Evolutionary conservation across 306 rosid species (phyloP).

Genomic region (Senna tora): DNA sequence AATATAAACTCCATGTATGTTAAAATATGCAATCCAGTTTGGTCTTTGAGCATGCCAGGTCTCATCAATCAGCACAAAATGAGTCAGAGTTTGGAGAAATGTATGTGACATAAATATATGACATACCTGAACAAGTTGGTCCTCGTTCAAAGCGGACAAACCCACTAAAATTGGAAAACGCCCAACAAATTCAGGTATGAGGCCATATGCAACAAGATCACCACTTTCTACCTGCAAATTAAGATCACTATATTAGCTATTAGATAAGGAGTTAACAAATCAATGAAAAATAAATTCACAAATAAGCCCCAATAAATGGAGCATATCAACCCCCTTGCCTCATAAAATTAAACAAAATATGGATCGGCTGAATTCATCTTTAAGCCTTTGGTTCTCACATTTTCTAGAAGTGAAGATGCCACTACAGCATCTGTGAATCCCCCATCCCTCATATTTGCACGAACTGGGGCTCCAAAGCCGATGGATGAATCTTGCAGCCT

Average conservation of each 20-base stretch:
- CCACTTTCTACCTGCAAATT: conserved; percentile 68
- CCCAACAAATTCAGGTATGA: conserved; percentile 78
- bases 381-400: conserved; percentile 55
- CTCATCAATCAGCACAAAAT: not conserved
- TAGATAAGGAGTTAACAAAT: conserved; percentile 21
- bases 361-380: conserved; percentile 8
- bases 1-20: not conserved
- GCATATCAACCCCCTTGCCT: not conserved
- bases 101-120: not conserved
- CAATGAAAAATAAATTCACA: conserved; percentile 22
- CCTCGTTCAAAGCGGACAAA: conserved; percentile 70
- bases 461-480: conserved; percentile 79
- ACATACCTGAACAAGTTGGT: conserved; percentile 67
- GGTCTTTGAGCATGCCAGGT: not conserved
- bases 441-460: conserved; percentile 57
- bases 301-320: conserved; percentile 1
- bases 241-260: conserved; percentile 30
- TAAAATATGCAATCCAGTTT: not conserved
- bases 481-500: conserved; percentile 81
- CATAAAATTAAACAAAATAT: conserved; percentile 9
- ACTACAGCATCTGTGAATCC: conserved; percentile 53
- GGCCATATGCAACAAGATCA: conserved; percentile 72
- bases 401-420: conserved; percentile 65
- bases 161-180: conserved; percentile 72
- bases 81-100: conserved; percentile 10